A percentile compares a stretch with the other conserved stretches of the same genome.
These are phyloP conservation scores for Corylus americana DNA, from an alignment of 306 rosid genomes.

Conservation along the genomic window DNA sequence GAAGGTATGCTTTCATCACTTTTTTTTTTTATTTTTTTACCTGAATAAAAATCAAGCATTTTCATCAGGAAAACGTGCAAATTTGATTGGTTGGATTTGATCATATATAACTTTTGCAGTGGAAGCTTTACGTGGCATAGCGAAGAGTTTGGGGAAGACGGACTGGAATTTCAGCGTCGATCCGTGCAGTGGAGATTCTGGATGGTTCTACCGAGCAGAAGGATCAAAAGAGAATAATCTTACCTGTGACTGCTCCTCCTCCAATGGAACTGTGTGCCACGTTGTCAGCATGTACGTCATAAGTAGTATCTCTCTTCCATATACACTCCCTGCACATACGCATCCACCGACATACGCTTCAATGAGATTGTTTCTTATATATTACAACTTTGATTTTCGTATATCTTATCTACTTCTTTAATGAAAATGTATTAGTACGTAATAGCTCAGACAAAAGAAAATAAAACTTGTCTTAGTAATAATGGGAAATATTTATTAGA, in stretches of 20 bases:
- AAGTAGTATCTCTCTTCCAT: too few relatives aligned
- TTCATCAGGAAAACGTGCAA: neutral
- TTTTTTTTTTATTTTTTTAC: too few relatives aligned
- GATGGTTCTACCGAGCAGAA: conserved; percentile 36
- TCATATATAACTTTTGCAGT: too few relatives aligned
- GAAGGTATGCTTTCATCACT: conserved; percentile 27
- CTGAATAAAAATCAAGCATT: neutral
- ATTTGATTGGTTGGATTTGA: conserved; percentile 18
- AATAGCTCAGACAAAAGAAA: too few relatives aligned
- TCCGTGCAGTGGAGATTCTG: conserved; percentile 48
- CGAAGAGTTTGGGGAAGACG: conserved; percentile 42
- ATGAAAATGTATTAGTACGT: too few relatives aligned
- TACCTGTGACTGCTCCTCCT: conserved; percentile 45
- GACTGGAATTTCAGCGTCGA: conserved; percentile 49
- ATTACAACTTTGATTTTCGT: too few relatives aligned
- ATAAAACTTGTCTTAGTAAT: too few relatives aligned
- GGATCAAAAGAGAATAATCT: conserved; percentile 28
- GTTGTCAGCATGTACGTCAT: conserved; percentile 54
- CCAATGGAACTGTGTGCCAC: conserved; percentile 48
- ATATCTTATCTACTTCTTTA: too few relatives aligned
- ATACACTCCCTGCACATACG: too few relatives aligned
- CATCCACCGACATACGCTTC: too few relatives aligned
- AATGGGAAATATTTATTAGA: too few relatives aligned
- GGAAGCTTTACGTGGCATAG: conserved; percentile 13
- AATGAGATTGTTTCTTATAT: too few relatives aligned